Base-by-base conservation (phyloP, 108 stramenopile genomes). In the Fistulifera solaris region DNA sequence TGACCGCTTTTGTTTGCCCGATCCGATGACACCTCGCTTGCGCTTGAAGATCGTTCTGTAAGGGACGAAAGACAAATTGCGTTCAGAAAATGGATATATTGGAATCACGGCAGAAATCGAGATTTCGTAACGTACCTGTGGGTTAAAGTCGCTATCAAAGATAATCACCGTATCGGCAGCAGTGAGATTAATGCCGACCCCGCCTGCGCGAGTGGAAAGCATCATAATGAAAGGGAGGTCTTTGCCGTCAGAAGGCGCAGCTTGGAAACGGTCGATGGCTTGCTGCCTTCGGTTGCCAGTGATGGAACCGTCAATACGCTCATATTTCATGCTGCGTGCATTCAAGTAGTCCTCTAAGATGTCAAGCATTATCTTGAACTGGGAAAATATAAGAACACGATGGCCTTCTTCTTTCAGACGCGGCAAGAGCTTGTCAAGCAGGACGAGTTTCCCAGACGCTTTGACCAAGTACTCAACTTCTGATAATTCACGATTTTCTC, bases 291-390 rank as follows among this genome's bases (percentile, higher is more conserved):
- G 80, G 11, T 73, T 54, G 5, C 96, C 97, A 26, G 93, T 89
- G 51, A 98, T 93, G 54, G 83, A 83, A 18, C 99, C 99, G 64
- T 99, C 99, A 51, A 99, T 85, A 1, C 99, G 79, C 38, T 92
- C 93, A 70, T 70, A 90, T 47, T 77, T 72, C 66, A 75, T 80
- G 11, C 63, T 47, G 0, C 93, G 70, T 13, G 57, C 52, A 18
- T 65, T 27, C 5, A 97, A 73, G 62, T 94, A 99, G 41, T 98
- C 97, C 58, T 96, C 96, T 18, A 99, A 68, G 26, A 99, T 83
- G 63, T 98, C 95, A 58, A 99, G 80, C 90, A 99, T 95, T 15
- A 96, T 87, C 47, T 94, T 94, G 78, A 98, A 98, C 62, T 99
- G 99, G 21, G 77, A 83, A 68, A 99, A 99, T 15, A 99, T 72